Conservation (phyloP, 1,284 basidiomycete species). For the Phlebopus sp. region DNA sequence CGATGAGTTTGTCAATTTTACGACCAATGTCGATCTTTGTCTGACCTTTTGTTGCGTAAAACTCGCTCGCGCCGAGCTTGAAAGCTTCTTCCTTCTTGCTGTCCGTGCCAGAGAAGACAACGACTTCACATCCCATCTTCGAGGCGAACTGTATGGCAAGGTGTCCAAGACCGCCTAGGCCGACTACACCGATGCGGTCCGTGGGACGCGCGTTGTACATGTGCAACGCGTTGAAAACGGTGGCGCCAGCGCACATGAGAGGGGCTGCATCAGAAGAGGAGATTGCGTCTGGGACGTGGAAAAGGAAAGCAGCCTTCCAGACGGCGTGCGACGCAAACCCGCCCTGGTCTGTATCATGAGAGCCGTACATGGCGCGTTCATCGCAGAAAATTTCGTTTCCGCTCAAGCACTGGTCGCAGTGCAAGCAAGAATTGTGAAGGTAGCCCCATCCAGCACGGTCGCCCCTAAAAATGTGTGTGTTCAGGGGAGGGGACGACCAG, state of each 20-base stretch:
- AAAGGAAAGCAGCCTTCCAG: constrained; percentile 33
- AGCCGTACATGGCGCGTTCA: constrained; percentile 26
- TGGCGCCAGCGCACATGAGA: constrained; percentile 39
- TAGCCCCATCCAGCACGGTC: constrained; percentile 34
- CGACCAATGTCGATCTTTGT: constrained; percentile 23
- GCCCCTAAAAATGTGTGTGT: constrained; percentile 13
- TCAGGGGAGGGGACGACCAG: neutral
- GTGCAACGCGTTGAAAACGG: constrained; percentile 31
- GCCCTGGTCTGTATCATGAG: constrained; percentile 30
- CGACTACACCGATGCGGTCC: constrained; percentile 37
- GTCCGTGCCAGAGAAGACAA: constrained; percentile 56
- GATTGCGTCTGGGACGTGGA: constrained; percentile 33
- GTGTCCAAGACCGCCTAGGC: constrained; percentile 38
- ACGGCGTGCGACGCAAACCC: constrained; percentile 35
- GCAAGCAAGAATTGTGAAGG: constrained; percentile 23
- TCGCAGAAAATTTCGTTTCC: constrained; percentile 31
- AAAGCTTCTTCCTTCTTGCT: constrained; percentile 54
- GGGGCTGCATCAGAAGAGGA: constrained; percentile 33
- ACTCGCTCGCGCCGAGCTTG: constrained; percentile 49
- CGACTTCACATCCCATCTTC: constrained; percentile 52
- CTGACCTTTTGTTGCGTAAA: constrained; percentile 29
- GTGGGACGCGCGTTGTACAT: constrained; percentile 22
- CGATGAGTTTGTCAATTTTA: constrained; percentile 25
- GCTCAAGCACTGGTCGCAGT: constrained; percentile 29
- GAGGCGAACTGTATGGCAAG: constrained; percentile 37